Evolutionary conservation across 805 yeast genomes (phyloP).

Genomic region (Monosporozyma unispora): DNA sequence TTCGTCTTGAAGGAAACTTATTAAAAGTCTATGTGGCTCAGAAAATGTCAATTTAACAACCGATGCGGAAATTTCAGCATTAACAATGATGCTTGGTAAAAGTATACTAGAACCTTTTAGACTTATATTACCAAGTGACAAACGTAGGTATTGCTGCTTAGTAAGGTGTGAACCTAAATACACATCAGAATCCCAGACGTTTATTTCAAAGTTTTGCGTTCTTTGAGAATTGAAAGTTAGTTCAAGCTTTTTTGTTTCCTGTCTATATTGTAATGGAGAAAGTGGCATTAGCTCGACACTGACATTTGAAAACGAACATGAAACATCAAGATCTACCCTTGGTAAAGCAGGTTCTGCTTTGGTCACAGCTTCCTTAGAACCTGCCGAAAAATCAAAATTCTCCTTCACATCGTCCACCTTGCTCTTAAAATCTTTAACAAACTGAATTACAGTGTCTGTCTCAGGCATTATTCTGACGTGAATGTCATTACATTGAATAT

Average conservation of each 20-base stretch:
- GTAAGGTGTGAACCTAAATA: conserved; percentile 21
- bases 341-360: background rate
- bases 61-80: conserved; percentile 12
- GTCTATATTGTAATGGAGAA: conserved; percentile 18
- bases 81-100: conserved; percentile 2
- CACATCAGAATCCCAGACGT: conserved; percentile 20
- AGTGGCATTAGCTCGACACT: conserved; percentile 21
- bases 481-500: conserved; percentile 14
- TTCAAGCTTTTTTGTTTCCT: conserved; percentile 18
- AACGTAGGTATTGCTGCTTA: conserved; percentile 20
- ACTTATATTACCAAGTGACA: conserved; percentile 19
- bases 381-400: background rate
- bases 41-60: conserved; percentile 21
- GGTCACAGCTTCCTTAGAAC: background rate
- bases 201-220: conserved; percentile 11
- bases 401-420: conserved; percentile 2
- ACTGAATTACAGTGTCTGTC: conserved; percentile 11
- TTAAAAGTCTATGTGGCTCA: conserved; percentile 22
- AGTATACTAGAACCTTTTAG: conserved; percentile 5
- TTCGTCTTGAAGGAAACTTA: conserved; percentile 23
- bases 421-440: conserved; percentile 9
- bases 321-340: conserved; percentile 4
- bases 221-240: conserved; percentile 13
- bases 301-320: conserved; percentile 13
- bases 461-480: conserved; percentile 18